Evolutionary conservation across 176 grass and related monocot species (phyloP).

Genomic region (Phoenix dactylifera): DNA sequence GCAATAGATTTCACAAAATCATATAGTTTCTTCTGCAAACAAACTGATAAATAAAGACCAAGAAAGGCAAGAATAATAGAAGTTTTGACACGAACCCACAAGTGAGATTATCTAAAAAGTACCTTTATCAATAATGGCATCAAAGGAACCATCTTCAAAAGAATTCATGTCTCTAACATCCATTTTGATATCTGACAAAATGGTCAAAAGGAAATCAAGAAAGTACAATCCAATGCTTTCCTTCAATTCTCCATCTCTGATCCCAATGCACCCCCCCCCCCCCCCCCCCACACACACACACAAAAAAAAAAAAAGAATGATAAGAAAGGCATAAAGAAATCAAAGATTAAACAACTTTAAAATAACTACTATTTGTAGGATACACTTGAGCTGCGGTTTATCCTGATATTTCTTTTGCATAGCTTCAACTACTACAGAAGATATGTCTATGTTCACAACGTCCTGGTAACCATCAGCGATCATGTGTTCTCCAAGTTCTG

Average conservation of each 20-base stretch:
- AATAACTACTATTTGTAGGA: not conserved
- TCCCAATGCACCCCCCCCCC: not conserved
- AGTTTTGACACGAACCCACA: not conserved
- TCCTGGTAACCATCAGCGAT: conserved; percentile 69
- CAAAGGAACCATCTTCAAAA: conserved; percentile 62
- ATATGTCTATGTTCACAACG: conserved; percentile 79
- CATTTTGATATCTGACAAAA: conserved; percentile 72
- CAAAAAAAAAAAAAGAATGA: not conserved
- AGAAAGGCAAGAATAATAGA: conserved; percentile 4
- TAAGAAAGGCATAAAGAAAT: not conserved
- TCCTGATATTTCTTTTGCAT: conserved; percentile 81
- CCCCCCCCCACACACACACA: not conserved
- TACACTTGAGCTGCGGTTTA: conserved; percentile 67
- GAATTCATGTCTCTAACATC: conserved; percentile 73
- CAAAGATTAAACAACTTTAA: no score
- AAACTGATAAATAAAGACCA: not conserved
- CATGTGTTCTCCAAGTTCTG: conserved; percentile 80
- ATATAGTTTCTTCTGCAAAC: not conserved
- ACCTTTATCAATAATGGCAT: conserved; percentile 98
- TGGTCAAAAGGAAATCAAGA: conserved; percentile 8
- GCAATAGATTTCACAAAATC: not conserved
- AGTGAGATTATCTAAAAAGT: not conserved
- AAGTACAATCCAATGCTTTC: not conserved
- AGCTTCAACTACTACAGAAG: conserved; percentile 72
- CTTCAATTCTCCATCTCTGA: not conserved